Percentiles rank a stretch among this genome's conserved stretches.
These are phyloP conservation scores for Annulohypoxylon bovei DNA, from an alignment of 495 filamentous ascomycete genomes.

Conservation along the genomic window DNA sequence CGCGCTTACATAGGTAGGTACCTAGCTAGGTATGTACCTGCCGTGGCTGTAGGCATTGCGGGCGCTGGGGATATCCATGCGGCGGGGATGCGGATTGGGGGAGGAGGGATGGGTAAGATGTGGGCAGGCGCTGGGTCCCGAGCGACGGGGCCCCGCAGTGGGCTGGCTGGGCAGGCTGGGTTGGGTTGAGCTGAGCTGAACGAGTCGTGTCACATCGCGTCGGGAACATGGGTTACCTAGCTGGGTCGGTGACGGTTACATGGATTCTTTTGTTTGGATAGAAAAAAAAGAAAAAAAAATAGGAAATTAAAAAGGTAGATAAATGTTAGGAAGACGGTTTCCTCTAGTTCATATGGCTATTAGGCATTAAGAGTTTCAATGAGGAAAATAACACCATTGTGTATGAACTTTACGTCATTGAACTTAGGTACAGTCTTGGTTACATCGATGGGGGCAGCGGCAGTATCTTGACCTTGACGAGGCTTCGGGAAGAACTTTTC, in stretches of 20 bases:
- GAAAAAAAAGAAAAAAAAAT: not conserved
- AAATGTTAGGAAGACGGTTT: too few relatives aligned
- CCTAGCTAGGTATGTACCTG: conserved; percentile 13
- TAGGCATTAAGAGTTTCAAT: too few relatives aligned
- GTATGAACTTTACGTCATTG: too few relatives aligned
- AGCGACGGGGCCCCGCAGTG: conserved; percentile 23
- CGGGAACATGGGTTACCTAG: not conserved
- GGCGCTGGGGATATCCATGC: not conserved
- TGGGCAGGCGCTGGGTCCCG: not conserved
- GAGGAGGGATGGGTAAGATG: not conserved
- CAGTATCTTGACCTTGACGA: too few relatives aligned
- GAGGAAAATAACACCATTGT: too few relatives aligned
- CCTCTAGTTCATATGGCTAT: too few relatives aligned
- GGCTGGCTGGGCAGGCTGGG: not conserved
- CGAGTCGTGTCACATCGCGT: conserved; percentile 2
- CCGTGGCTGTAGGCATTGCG: not conserved
- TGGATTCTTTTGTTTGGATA: not conserved
- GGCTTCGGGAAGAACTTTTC: too few relatives aligned
- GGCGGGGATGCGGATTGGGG: not conserved
- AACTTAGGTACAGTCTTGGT: too few relatives aligned
- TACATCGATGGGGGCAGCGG: too few relatives aligned
- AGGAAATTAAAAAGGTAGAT: too few relatives aligned
- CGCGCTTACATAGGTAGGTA: conserved; percentile 25
- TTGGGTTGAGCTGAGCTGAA: not conserved
- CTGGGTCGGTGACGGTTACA: not conserved